Conservation (phyloP, 768 basidiomycete genomes). For the Multifurca ochricompacta region DNA sequence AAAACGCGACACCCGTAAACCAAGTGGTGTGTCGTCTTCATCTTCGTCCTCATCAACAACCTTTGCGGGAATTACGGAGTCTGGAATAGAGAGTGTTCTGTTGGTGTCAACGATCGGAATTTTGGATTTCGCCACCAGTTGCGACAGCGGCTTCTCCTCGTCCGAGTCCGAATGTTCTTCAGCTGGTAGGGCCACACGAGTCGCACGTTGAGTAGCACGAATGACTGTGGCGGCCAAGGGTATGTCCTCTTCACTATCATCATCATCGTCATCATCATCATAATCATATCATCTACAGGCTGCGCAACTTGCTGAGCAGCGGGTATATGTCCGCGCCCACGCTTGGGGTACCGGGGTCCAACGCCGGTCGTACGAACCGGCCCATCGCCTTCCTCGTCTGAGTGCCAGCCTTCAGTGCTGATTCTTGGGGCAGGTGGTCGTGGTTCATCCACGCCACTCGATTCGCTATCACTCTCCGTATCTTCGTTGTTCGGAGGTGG, state of each 20-base stretch:
- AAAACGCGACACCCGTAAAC: conserved; percentile 52
- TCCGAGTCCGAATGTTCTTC: conserved; percentile 45
- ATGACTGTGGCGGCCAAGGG: conserved; percentile 62
- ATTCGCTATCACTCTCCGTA: conserved; percentile 47
- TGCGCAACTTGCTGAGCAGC: conserved; percentile 4
- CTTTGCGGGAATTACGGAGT: background rate
- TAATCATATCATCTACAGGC: conserved; percentile 12
- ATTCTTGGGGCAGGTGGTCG: background rate
- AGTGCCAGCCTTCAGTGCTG: conserved; percentile 22
- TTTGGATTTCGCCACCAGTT: conserved; percentile 40
- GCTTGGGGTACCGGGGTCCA: conserved; percentile 44
- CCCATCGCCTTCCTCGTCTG: conserved; percentile 49
- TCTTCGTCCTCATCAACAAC: conserved; percentile 37
- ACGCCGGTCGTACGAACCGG: conserved; percentile 52
- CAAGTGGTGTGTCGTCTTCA: conserved; percentile 68
- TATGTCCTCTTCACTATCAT: conserved; percentile 73
- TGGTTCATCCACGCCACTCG: conserved; percentile 28
- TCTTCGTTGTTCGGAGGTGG: conserved; percentile 37
- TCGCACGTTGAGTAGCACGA: conserved; percentile 43
- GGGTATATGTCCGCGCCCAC: conserved; percentile 21
- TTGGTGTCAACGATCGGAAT: conserved; percentile 39
- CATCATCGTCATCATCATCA: too few relatives aligned
- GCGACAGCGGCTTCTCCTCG: conserved; percentile 65
- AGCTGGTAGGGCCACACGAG: conserved; percentile 24
- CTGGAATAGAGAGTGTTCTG: conserved; percentile 22